phyloP scores from a whole-genome alignment of 768 basidiomycete species.

The Sarcodon sp. region DNA sequence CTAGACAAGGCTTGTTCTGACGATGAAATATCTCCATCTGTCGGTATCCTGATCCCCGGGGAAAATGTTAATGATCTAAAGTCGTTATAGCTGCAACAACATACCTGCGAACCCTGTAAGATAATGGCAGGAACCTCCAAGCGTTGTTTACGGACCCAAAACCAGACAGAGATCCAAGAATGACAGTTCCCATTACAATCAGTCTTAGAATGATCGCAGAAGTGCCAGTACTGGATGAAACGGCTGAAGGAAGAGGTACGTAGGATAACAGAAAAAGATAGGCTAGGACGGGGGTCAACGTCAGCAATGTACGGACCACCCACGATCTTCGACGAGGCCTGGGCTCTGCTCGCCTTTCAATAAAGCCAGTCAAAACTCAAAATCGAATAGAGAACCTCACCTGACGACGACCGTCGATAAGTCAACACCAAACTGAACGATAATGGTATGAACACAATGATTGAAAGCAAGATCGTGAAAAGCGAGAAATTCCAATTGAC shows the following conservation, averaged over 20 bases:
- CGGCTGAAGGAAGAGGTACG: constrained; percentile 51
- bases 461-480: constrained; percentile 39
- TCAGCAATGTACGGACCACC: constrained; percentile 22
- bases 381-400: constrained; percentile 3
- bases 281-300: constrained; percentile 31
- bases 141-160: constrained; percentile 63
- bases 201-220: constrained; percentile 45
- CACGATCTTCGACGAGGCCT: constrained; percentile 17
- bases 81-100: constrained; percentile 1
- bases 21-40: constrained; percentile 37
- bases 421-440: constrained; percentile 47
- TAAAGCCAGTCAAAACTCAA: not conserved
- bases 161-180: constrained; percentile 73
- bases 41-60: constrained; percentile 22
- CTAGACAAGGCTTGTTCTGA: constrained; percentile 47
- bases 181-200: constrained; percentile 62
- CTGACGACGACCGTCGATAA: constrained; percentile 5
- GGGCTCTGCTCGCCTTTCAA: constrained; percentile 4
- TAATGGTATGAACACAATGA: constrained; percentile 59
- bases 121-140: constrained; percentile 43
- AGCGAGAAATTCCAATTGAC: constrained; percentile 63
- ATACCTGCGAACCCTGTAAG: constrained; percentile 16
- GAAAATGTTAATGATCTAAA: not conserved
- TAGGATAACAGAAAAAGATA: constrained; percentile 43
- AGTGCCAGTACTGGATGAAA: constrained; percentile 22